phyloP scores from a whole-genome alignment of 192 early-diverging fungal species.

The Kappamyces sp. region DNA sequence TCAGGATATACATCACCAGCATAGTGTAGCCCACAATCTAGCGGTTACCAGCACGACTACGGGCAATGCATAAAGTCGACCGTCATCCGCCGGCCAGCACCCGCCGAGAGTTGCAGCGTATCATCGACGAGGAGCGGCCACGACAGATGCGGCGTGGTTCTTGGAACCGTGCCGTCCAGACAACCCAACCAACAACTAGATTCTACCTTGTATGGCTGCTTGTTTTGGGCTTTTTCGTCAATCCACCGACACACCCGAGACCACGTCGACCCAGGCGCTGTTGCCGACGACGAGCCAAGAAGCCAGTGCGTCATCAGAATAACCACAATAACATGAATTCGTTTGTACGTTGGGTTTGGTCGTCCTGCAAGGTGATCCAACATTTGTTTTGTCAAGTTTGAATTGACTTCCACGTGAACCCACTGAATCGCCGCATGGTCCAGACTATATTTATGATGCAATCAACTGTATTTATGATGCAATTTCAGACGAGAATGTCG shows the following conservation, averaged over 20 bases:
- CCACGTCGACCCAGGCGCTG: background rate
- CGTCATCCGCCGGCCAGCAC: too few species aligned
- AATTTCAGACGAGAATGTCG: too few species aligned
- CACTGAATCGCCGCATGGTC: too few species aligned
- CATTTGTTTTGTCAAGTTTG: constrained; percentile 41
- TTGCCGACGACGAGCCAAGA: background rate
- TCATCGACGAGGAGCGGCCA: too few species aligned
- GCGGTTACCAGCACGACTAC: too few species aligned
- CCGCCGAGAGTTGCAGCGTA: too few species aligned
- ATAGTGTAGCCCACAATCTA: constrained; percentile 61
- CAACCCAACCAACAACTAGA: background rate
- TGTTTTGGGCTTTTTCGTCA: background rate
- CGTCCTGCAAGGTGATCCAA: constrained; percentile 87
- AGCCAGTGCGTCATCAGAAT: constrained; percentile 39
- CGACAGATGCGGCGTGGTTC: too few species aligned
- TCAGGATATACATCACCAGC: constrained; percentile 55
- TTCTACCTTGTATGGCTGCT: background rate
- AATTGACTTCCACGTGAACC: too few species aligned
- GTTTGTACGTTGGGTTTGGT: constrained; percentile 81
- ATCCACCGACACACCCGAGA: constrained; percentile 11
- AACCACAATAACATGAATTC: constrained; percentile 64
- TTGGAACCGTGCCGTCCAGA: background rate
- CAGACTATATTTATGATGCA: too few species aligned
- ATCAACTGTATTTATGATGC: too few species aligned
- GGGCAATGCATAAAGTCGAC: too few species aligned